A percentile compares a stretch with the other conserved stretches of the same genome.
Evolutionary conservation across 129 eudicot species (phyloP).

Genomic region (Ambrosia trifida): DNA sequence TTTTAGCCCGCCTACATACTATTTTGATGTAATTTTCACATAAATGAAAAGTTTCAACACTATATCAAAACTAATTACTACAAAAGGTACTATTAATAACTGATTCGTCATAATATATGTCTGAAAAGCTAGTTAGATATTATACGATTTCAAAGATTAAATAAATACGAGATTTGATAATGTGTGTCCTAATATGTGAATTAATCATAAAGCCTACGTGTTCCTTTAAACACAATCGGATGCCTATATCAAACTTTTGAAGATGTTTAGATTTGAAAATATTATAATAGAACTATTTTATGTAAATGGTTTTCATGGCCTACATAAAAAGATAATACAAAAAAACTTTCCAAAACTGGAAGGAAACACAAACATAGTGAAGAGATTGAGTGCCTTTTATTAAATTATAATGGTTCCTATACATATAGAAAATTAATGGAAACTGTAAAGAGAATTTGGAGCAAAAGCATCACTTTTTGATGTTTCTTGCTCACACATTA

Average conservation of each 20-base stretch:
- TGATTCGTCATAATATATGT: neutral
- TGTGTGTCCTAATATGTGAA: neutral
- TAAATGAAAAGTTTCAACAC: too few species aligned
- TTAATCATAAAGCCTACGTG: constrained; percentile 19
- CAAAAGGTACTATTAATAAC: neutral
- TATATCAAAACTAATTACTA: neutral
- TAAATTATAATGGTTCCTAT: neutral
- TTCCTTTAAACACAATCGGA: constrained; percentile 13
- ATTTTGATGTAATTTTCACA: too few species aligned
- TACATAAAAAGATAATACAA: neutral
- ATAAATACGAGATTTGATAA: constrained; percentile 5
- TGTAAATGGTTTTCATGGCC: constrained; percentile 19
- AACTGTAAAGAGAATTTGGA: constrained; percentile 23
- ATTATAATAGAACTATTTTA: neutral
- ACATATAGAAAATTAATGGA: neutral
- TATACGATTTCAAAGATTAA: neutral
- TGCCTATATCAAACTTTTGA: constrained; percentile 19
- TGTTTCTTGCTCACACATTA: constrained; percentile 5
- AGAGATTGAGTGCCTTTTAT: constrained; percentile 18
- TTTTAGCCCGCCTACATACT: too few species aligned
- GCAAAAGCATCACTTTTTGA: constrained; percentile 12
- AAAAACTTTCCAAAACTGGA: constrained; percentile 19
- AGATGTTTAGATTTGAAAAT: neutral
- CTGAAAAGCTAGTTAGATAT: neutral
- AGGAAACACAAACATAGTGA: constrained; percentile 22